phyloP scores from a whole-genome alignment of 2,329 filamentous ascomycete species.

The Myriosclerotinia scirpicola region DNA sequence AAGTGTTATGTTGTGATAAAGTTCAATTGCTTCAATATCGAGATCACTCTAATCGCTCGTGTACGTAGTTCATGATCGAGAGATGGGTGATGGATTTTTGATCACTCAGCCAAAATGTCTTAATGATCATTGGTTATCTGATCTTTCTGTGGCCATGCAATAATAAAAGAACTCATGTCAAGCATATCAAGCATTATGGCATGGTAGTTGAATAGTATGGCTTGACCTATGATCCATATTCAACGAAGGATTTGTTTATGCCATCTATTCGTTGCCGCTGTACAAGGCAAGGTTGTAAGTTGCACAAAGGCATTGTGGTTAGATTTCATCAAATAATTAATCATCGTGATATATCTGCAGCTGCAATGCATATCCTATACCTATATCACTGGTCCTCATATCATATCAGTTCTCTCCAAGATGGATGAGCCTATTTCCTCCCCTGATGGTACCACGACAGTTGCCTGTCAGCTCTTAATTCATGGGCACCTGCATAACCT shows the following conservation, averaged over 20 bases:
- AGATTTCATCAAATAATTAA: not conserved
- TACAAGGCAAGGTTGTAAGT: not conserved
- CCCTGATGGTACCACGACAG: not conserved
- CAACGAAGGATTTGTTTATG: not conserved
- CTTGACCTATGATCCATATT: not conserved
- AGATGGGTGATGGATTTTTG: not conserved
- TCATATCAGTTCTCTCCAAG: not conserved
- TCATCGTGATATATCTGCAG: not conserved
- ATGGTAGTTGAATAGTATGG: not conserved
- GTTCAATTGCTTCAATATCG: not conserved
- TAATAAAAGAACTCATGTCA: not conserved
- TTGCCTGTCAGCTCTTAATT: not conserved
- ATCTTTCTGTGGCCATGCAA: not conserved
- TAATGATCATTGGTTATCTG: not conserved
- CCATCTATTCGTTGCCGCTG: not conserved
- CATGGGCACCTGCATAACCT: constrained; percentile 10
- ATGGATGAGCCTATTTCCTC: not conserved
- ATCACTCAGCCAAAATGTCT: not conserved
- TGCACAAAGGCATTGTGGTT: not conserved
- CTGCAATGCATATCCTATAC: not conserved
- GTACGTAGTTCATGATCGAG: not conserved
- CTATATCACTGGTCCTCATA: not conserved
- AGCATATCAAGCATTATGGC: not conserved
- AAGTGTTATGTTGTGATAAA: not conserved
- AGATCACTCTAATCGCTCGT: not conserved